These are phyloP conservation scores for Colletotrichum kahawae DNA, from an alignment of 2,329 filamentous ascomycete genomes.

Conservation along the genomic window DNA sequence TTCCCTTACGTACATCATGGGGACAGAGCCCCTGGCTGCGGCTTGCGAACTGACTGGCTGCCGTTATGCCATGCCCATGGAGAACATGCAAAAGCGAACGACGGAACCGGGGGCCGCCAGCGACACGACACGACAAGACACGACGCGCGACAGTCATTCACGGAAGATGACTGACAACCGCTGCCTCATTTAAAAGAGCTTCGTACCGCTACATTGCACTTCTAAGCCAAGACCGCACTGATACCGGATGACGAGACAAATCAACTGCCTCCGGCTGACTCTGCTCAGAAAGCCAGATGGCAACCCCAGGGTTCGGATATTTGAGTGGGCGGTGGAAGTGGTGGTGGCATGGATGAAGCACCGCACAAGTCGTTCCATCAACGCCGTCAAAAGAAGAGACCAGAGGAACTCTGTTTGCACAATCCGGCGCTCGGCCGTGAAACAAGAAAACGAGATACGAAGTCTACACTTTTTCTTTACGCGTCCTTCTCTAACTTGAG, in stretches of 20 bases:
- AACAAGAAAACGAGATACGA: slow-evolving; percentile 7
- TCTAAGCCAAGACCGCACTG: background rate
- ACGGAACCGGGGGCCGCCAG: background rate
- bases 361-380: background rate
- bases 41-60: background rate
- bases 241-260: slow-evolving; percentile 1
- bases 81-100: background rate
- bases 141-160: background rate
- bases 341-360: background rate
- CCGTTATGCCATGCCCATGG: background rate
- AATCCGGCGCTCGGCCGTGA: background rate
- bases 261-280: background rate
- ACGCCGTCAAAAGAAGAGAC: background rate
- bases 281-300: background rate
- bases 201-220: background rate
- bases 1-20: background rate
- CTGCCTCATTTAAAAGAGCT: background rate
- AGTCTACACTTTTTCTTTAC: slow-evolving; percentile 1
- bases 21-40: background rate
- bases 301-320: slow-evolving; percentile 9
- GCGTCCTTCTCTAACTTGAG: slow-evolving; percentile 4
- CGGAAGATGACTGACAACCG: background rate
- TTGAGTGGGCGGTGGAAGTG: slow-evolving; percentile 5
- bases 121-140: background rate
- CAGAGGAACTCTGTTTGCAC: background rate